Evolutionary conservation across 208 protist genomes (phyloP).

Genomic region (Crithidia acanthocephali): DNA sequence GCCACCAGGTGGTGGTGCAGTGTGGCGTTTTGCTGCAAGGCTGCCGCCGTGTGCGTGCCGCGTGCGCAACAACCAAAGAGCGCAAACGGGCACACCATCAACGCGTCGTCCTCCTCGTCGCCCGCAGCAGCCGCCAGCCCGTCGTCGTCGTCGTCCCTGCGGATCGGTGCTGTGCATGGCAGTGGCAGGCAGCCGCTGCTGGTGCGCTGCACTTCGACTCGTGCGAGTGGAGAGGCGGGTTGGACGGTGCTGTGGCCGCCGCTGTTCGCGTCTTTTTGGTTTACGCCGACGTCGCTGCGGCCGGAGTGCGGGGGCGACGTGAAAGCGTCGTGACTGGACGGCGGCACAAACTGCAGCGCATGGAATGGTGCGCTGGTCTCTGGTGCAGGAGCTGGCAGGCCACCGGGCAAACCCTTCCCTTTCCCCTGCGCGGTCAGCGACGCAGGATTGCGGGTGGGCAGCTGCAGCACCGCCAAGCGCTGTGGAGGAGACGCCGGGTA

Average conservation of each 20-base stretch:
- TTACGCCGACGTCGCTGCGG: background rate
- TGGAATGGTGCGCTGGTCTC: constrained; percentile 21
- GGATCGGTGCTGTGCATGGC: too few relatives aligned
- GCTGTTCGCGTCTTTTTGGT: too few relatives aligned
- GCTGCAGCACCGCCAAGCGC: background rate
- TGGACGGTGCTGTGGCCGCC: background rate
- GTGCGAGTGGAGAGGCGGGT: too few relatives aligned
- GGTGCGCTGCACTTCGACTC: too few relatives aligned
- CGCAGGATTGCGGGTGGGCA: background rate
- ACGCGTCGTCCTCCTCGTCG: background rate
- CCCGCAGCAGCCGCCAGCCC: too few relatives aligned
- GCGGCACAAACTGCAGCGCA: constrained; percentile 25
- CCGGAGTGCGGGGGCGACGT: constrained; percentile 13
- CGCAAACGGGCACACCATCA: constrained; percentile 45
- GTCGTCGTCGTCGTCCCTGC: too few relatives aligned
- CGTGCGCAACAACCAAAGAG: constrained; percentile 40
- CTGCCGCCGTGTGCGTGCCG: constrained; percentile 40
- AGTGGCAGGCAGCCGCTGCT: background rate
- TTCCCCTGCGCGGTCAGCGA: background rate
- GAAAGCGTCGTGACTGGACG: background rate
- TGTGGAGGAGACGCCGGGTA: background rate
- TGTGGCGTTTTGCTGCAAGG: constrained; percentile 18
- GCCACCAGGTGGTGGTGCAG: constrained; percentile 41
- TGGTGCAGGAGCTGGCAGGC: background rate
- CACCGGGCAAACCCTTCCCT: background rate